Percentiles rank a stretch among this genome's conserved stretches.
These are phyloP conservation scores for Sutorius eximius DNA, from an alignment of 1,284 basidiomycete genomes.

Conservation along the genomic window DNA sequence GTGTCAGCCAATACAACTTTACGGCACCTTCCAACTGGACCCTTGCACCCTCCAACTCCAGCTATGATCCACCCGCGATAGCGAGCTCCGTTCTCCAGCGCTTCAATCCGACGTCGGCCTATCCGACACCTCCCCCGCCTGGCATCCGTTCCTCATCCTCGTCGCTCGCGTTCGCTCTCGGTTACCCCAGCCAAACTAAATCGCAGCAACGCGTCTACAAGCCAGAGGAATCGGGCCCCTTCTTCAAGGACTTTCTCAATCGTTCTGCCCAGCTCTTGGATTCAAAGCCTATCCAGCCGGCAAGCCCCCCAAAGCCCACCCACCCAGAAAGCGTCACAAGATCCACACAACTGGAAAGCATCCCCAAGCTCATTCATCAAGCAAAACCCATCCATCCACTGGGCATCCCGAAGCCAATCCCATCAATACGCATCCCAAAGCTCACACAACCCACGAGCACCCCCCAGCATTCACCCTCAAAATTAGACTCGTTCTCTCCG, in stretches of 20 bases:
- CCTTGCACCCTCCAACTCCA: slow-evolving; percentile 42
- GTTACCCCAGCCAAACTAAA: slow-evolving; percentile 40
- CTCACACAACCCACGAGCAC: slow-evolving; percentile 20
- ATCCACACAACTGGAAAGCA: slow-evolving; percentile 16
- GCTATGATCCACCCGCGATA: slow-evolving; percentile 48
- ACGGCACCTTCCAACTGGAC: slow-evolving; percentile 39
- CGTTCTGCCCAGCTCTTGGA: slow-evolving; percentile 45
- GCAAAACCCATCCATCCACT: slow-evolving; percentile 21
- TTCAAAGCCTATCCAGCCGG: slow-evolving; percentile 22
- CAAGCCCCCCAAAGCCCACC: slow-evolving; percentile 15
- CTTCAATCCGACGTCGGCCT: slow-evolving; percentile 54
- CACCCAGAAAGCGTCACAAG: slow-evolving; percentile 19
- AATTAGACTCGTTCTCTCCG: slow-evolving; percentile 5
- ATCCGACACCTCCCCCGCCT: slow-evolving; percentile 69
- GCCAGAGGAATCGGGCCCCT: slow-evolving; percentile 58
- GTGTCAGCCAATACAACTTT: slow-evolving; percentile 41
- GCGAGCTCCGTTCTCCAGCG: slow-evolving; percentile 64
- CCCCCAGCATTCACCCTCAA: slow-evolving; percentile 15
- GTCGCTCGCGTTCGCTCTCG: slow-evolving; percentile 71
- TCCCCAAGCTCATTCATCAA: slow-evolving; percentile 19
- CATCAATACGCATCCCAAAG: slow-evolving; percentile 1
- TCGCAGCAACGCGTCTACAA: slow-evolving; percentile 40
- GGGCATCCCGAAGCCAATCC: slow-evolving; percentile 8
- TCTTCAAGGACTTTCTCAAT: slow-evolving; percentile 65
- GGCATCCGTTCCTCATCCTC: slow-evolving; percentile 63